Base-by-base conservation (phyloP, 768 basidiomycete genomes). In the Phanerodontia chrysosporium region DNA sequence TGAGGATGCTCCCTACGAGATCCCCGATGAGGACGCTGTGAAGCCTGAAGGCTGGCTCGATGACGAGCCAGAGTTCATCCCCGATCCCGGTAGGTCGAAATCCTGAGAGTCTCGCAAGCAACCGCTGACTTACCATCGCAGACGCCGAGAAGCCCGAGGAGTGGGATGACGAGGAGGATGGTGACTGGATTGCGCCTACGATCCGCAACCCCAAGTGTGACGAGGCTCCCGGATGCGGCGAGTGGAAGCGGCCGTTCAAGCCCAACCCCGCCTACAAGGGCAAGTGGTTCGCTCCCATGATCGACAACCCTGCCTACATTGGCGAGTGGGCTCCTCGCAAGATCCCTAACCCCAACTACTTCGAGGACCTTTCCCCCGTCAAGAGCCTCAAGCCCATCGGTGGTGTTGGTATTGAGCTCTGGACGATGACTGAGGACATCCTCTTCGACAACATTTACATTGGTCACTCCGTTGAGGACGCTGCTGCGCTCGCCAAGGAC, bases 111-210 rank as follows among this genome's bases (percentile, higher is more conserved):
- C 4, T 27, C 27, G 24, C 30, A 7, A 46, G 2, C 7, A 2
- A 30, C 21, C 42, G 5, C 7, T 44, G 21, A 32, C 49, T 7
- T 44, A 51, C 8, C 16, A n/a, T 48, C 2, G 2, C 58, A 85
- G 91, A 93, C 64, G 84, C 91, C 42, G 84, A 87, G 74, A 98
- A 97, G 79, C 97, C 97, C 6, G 97, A 99, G 71, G 97, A 99
- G 74, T 99, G 97, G 97, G 95, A 97, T 68, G 96, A 98, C 66
- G 97, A 98, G 70, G 97, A 98, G 72, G 96, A 99, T 66, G 97
- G 97, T 72, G 96, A 98, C 70, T 99, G 95, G 95, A 84, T 98
- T 64, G 82, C 95, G 7, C 95, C 97, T 29, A 85, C 85, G 58
- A 79, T 98, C 58, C 75, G 82, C 59, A 99, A 99, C 83, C 92